These are phyloP conservation scores for Brachypodium distachyon DNA, from an alignment of 202 grass and related monocot genomes.

Conservation along the genomic window DNA sequence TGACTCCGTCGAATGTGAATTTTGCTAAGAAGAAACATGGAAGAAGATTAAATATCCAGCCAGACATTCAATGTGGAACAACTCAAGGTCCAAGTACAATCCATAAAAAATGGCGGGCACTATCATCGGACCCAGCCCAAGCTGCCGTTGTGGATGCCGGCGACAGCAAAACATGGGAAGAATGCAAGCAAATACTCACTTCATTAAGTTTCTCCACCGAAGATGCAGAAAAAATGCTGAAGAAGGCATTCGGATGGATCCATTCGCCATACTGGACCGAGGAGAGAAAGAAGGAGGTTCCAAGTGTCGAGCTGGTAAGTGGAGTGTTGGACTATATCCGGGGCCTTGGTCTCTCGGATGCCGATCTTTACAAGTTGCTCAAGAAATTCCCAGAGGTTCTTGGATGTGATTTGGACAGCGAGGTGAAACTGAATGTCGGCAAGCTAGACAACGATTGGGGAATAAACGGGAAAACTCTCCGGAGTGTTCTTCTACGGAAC, in stretches of 20 bases:
- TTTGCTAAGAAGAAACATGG: slow-evolving; percentile 17
- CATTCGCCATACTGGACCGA: slow-evolving; percentile 88
- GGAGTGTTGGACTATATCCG: slow-evolving; percentile 50
- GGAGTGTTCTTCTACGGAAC: slow-evolving; percentile 68
- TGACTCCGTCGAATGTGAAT: neutral
- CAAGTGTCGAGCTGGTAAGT: slow-evolving; percentile 34
- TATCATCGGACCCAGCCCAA: slow-evolving; percentile 41
- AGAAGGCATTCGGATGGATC: slow-evolving; percentile 84
- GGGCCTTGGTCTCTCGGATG: slow-evolving; percentile 54
- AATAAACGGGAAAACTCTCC: slow-evolving; percentile 65
- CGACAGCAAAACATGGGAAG: slow-evolving; percentile 60
- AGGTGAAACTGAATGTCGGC: slow-evolving; percentile 64
- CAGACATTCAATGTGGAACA: neutral
- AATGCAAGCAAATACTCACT: slow-evolving; percentile 43
- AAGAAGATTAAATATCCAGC: slow-evolving; percentile 11
- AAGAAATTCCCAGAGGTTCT: slow-evolving; percentile 96
- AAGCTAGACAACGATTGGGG: slow-evolving; percentile 84
- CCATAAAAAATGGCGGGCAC: neutral
- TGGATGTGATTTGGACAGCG: slow-evolving; percentile 62
- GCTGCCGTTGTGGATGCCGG: slow-evolving; percentile 24
- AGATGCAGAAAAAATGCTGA: slow-evolving; percentile 58
- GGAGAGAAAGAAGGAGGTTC: slow-evolving; percentile 57
- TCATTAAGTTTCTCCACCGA: slow-evolving; percentile 47
- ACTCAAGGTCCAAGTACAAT: neutral
- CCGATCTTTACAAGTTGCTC: slow-evolving; percentile 70